These are phyloP conservation scores for Wilcoxina mikolae DNA, from an alignment of 495 filamentous ascomycete species.

Conservation along the genomic window DNA sequence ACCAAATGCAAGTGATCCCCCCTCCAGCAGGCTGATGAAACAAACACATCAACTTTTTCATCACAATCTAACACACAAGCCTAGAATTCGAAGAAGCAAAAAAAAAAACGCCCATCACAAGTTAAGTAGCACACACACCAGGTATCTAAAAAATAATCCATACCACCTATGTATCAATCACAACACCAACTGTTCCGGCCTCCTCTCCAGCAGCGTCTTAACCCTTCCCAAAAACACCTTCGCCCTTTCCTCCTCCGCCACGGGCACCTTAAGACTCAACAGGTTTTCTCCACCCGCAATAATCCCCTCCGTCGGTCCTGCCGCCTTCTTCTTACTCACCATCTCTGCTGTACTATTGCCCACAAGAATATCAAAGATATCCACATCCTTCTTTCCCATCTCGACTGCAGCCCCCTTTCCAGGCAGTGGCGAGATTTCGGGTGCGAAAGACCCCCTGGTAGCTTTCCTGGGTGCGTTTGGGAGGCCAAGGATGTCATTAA, in stretches of 20 bases:
- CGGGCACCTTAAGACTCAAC: constrained; percentile 63
- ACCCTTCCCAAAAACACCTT: constrained; percentile 67
- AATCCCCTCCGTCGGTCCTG: constrained; percentile 29
- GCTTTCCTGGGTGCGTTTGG: constrained; percentile 32
- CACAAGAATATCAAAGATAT: constrained; percentile 68
- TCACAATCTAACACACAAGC: no score
- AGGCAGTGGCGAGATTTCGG: constrained; percentile 5
- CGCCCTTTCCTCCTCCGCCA: constrained; percentile 64
- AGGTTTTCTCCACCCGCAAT: constrained; percentile 46
- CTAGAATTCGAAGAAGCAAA: no score
- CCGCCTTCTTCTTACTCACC: constrained; percentile 22
- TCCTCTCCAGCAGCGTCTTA: constrained; percentile 63
- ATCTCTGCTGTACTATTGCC: constrained; percentile 31
- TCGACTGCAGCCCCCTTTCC: neutral
- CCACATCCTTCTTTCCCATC: constrained; percentile 20
- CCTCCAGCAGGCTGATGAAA: no score
- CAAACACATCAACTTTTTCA: no score
- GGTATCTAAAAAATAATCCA: neutral
- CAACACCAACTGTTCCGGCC: constrained; percentile 62
- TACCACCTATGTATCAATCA: constrained; percentile 7
- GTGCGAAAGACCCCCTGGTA: constrained; percentile 29
- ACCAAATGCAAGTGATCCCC: no score
- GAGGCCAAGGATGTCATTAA: constrained; percentile 71
- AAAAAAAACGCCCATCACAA: no score
- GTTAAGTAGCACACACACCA: neutral